A percentile compares a stretch with the other conserved stretches of the same genome.
These are phyloP conservation scores for Phellinidium pouzarii DNA, from an alignment of 1,284 basidiomycete species.

Conservation along the genomic window DNA sequence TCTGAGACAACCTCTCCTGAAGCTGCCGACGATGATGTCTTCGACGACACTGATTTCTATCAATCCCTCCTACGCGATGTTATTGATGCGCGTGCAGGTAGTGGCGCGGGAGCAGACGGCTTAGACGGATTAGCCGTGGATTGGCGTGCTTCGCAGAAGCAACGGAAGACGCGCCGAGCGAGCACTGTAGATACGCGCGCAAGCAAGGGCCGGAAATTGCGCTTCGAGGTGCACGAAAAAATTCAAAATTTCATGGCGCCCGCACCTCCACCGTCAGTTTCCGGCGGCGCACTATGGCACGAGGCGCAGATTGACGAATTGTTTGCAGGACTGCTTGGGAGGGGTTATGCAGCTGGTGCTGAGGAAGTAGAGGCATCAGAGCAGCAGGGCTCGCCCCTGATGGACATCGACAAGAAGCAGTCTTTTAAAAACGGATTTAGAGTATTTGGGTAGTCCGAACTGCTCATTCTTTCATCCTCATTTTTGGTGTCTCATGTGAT, in stretches of 20 bases:
- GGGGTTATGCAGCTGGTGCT: slow-evolving; percentile 42
- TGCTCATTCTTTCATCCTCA: neutral
- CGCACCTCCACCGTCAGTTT: slow-evolving; percentile 40
- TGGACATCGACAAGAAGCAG: slow-evolving; percentile 27
- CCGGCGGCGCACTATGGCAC: slow-evolving; percentile 56
- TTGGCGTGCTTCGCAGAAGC: slow-evolving; percentile 62
- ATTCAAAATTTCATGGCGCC: slow-evolving; percentile 93
- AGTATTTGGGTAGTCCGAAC: slow-evolving; percentile 41
- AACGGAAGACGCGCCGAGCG: slow-evolving; percentile 58
- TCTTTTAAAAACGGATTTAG: slow-evolving; percentile 41
- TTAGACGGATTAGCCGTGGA: slow-evolving; percentile 38
- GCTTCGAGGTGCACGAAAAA: slow-evolving; percentile 91
- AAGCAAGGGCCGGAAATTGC: slow-evolving; percentile 84
- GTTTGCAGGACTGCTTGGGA: slow-evolving; percentile 79
- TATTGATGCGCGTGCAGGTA: slow-evolving; percentile 60
- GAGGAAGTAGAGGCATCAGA: slow-evolving; percentile 21
- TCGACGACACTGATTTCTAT: slow-evolving; percentile 90
- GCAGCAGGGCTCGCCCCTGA: slow-evolving; percentile 22
- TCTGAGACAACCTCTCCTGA: slow-evolving; percentile 25
- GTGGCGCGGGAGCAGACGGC: neutral
- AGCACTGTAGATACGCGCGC: slow-evolving; percentile 87
- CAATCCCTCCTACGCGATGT: slow-evolving; percentile 84
- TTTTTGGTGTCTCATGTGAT: neutral
- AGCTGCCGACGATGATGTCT: slow-evolving; percentile 43
- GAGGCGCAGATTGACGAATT: slow-evolving; percentile 92